These are phyloP conservation scores for Rubroboletus satanas DNA, from an alignment of 768 basidiomycete species.

Conservation along the genomic window DNA sequence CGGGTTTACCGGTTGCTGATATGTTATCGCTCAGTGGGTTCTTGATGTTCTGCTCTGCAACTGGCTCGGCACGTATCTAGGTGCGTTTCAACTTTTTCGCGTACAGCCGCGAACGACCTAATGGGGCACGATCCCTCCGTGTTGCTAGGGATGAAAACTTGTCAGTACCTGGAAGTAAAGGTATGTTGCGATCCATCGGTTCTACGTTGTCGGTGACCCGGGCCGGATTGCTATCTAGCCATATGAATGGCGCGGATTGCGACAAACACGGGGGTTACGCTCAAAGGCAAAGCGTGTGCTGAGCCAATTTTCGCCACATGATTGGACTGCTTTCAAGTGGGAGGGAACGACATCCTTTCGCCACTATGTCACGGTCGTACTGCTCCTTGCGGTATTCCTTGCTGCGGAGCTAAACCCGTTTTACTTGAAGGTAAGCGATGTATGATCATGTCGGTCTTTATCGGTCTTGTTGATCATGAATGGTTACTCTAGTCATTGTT, in stretches of 20 bases:
- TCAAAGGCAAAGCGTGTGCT: slow-evolving; percentile 77
- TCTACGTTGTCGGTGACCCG: not conserved
- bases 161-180: slow-evolving; percentile 86
- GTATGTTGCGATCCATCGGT: slow-evolving; percentile 33
- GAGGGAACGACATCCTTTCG: slow-evolving; percentile 72
- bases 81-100: slow-evolving; percentile 35
- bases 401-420: slow-evolving; percentile 86
- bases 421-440: slow-evolving; percentile 67
- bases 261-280: slow-evolving; percentile 71
- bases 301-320: slow-evolving; percentile 82
- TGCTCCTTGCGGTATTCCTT: slow-evolving; percentile 73
- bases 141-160: slow-evolving; percentile 73
- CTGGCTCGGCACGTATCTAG: slow-evolving; percentile 82
- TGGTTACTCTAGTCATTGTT: slow-evolving; percentile 42
- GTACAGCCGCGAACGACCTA: slow-evolving; percentile 10
- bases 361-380: slow-evolving; percentile 71
- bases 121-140: slow-evolving; percentile 6
- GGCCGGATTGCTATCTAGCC: slow-evolving; percentile 44
- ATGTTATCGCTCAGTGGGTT: slow-evolving; percentile 57
- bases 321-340: slow-evolving; percentile 88
- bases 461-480: slow-evolving; percentile 29
- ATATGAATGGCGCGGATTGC: slow-evolving; percentile 81
- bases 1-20: slow-evolving; percentile 8
- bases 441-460: slow-evolving; percentile 15
- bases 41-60: slow-evolving; percentile 85